Base-by-base conservation (phyloP, 352 stramenopile species). In the Phytophthora hibernalis region DNA sequence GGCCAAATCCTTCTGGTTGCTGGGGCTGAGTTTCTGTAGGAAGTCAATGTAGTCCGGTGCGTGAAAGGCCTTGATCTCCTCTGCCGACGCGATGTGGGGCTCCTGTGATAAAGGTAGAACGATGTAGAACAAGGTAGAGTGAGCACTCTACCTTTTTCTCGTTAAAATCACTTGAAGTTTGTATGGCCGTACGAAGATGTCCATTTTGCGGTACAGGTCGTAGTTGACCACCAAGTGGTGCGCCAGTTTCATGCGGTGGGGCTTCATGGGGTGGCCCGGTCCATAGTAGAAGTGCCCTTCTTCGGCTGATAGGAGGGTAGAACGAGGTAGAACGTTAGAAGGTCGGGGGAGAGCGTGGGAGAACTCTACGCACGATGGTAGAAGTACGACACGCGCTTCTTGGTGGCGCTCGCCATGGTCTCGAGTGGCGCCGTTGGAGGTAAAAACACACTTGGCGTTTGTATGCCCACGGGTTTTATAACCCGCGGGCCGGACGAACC, bases 11-110 rank as follows among this genome's bases (percentile, higher is more conserved):
- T 95, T 83, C 59, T 98, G 74, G 71, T 98, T 99, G 43, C 97
- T 93, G 2, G 97, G 97, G 45, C 87, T 98, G 45, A 99, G 89
- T 21, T 91, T 91, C 62, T 92, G 83, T 5, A 99, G 76, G 64
- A 99, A 99, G 56, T 98, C 89, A n/a, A 99, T 91, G 79, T 99
- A 99, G 50, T 99, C 97, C 20, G 98, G 87, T 30, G 89, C 92
- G 71, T 99, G 97, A 72, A 99, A 99, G n/a, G 89, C 76, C 66
- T 92, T 94, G 80, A 99, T 98, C 84, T 99, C 97, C 54, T 97
- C 83, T 1, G 81, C 69, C 4, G 82, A 86, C 20, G 80, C 84
- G 78, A 79, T 90, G 59, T 95, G 87, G 5, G 85, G 85, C 70
- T 91, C 79, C 87, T 92, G 59, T 26, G 77, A 63, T 24, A 92